Evolutionary conservation across 2,329 filamentous ascomycete genomes (phyloP).

Genomic region (Nemania sp.): DNA sequence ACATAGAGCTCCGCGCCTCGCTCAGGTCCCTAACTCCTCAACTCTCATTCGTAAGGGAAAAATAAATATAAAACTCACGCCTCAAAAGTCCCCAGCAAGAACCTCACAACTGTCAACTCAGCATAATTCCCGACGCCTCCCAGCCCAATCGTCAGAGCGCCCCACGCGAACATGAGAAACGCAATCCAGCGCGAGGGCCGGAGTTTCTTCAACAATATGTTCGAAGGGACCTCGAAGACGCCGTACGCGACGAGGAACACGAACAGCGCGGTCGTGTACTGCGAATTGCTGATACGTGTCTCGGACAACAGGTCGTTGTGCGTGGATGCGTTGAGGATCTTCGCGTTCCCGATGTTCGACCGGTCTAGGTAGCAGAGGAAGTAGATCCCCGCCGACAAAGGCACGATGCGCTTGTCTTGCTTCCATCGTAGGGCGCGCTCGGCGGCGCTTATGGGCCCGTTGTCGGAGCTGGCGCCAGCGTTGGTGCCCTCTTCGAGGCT

Average conservation of each 20-base stretch:
- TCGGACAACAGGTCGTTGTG: constrained; percentile 42
- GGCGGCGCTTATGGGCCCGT: constrained; percentile 34
- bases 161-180: constrained; percentile 71
- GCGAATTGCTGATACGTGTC: constrained; percentile 34
- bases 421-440: constrained; percentile 42
- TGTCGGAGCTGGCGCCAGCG: constrained; percentile 20
- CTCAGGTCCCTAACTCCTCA: too few relatives aligned
- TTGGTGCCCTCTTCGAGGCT: constrained; percentile 14
- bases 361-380: constrained; percentile 60
- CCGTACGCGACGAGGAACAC: constrained; percentile 41
- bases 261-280: constrained; percentile 44
- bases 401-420: constrained; percentile 57
- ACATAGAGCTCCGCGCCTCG: neutral
- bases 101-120: constrained; percentile 65
- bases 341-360: constrained; percentile 54
- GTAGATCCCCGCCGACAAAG: constrained; percentile 56
- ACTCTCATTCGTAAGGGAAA: too few relatives aligned
- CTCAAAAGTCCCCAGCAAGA: constrained; percentile 70
- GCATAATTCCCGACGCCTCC: constrained; percentile 65
- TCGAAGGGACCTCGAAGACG: constrained; percentile 66
- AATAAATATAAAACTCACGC: constrained; percentile 49
- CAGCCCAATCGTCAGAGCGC: constrained; percentile 66
- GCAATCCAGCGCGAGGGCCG: constrained; percentile 66
- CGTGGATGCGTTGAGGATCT: constrained; percentile 43
- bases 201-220: constrained; percentile 66